These are phyloP conservation scores for Candida khao-thaluensis DNA, from an alignment of 805 yeast species.

Conservation along the genomic window DNA sequence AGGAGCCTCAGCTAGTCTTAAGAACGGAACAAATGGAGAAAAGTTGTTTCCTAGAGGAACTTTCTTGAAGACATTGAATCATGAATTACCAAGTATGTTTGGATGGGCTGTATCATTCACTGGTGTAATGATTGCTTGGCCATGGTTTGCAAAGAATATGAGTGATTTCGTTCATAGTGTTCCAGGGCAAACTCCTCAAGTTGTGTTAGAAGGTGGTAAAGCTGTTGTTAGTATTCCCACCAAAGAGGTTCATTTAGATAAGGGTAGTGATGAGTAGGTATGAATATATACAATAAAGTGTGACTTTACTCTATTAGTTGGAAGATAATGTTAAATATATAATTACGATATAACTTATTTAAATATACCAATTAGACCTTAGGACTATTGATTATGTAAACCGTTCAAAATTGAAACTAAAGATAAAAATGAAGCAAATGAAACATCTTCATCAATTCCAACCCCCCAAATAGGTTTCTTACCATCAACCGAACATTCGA, in stretches of 20 bases:
- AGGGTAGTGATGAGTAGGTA: conserved; percentile 1
- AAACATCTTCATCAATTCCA: conserved; percentile 86
- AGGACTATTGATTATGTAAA: conserved; percentile 17
- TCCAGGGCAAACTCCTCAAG: conserved; percentile 12
- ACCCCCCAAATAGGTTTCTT: conserved; percentile 74
- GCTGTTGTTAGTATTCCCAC: conserved; percentile 14
- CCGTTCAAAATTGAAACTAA: conserved; percentile 63
- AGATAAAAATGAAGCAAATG: conserved; percentile 77
- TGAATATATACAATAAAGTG: too few relatives aligned
- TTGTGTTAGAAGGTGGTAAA: conserved; percentile 9
- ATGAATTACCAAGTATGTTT: conserved; percentile 13
- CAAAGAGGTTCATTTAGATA: conserved; percentile 14
- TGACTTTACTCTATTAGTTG: too few relatives aligned
- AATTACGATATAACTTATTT: too few relatives aligned
- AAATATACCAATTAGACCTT: too few relatives aligned
- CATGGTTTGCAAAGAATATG: conserved; percentile 9
- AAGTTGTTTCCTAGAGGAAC: conserved; percentile 15
- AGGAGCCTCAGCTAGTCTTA: conserved; percentile 7
- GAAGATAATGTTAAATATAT: too few relatives aligned
- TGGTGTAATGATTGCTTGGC: conserved; percentile 15
- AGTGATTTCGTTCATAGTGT: conserved; percentile 13
- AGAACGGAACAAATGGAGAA: conserved; percentile 13
- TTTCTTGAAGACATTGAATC: conserved; percentile 4
- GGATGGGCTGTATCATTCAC: conserved; percentile 9
- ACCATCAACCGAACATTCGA: conserved; percentile 34